Conservation (phyloP, 1,284 basidiomycete genomes). For the Pseudozyma hubeiensis region DNA sequence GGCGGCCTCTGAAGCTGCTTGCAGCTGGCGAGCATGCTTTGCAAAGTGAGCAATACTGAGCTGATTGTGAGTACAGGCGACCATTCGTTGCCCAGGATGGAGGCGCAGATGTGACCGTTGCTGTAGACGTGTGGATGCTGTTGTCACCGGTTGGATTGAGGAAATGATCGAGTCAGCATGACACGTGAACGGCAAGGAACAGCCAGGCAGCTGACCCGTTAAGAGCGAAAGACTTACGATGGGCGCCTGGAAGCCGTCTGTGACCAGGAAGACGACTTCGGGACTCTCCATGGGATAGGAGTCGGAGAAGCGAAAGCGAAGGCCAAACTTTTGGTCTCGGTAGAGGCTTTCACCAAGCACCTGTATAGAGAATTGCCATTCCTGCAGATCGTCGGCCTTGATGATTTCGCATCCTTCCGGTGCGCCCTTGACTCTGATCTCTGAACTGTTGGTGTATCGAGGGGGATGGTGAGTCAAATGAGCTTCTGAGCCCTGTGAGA, state of each 20-base stretch:
- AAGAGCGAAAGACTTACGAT: slow-evolving; percentile 36
- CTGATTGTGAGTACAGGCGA: slow-evolving; percentile 64
- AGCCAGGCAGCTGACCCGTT: background rate
- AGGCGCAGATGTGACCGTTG: slow-evolving; percentile 66
- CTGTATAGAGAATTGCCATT: slow-evolving; percentile 55
- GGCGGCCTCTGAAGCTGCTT: slow-evolving; percentile 61
- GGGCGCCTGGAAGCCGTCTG: slow-evolving; percentile 59
- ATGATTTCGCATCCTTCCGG: slow-evolving; percentile 53
- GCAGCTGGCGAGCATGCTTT: slow-evolving; percentile 67
- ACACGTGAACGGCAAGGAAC: background rate
- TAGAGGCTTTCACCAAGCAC: slow-evolving; percentile 59
- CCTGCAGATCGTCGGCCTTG: slow-evolving; percentile 55
- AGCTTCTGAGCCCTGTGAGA: background rate
- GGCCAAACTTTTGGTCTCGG: slow-evolving; percentile 57
- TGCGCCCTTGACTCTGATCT: slow-evolving; percentile 43
- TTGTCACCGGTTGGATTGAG: background rate
- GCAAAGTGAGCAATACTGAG: slow-evolving; percentile 62
- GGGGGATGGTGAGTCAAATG: background rate
- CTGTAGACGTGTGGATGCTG: slow-evolving; percentile 59
- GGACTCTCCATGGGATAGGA: slow-evolving; percentile 66
- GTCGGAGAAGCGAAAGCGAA: slow-evolving; percentile 63
- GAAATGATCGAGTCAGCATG: background rate
- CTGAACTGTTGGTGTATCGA: slow-evolving; percentile 20
- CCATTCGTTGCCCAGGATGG: slow-evolving; percentile 64
- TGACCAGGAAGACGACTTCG: slow-evolving; percentile 64